Base-by-base conservation (phyloP, 176 grass and related monocot genomes). In the Eleusine indica region DNA sequence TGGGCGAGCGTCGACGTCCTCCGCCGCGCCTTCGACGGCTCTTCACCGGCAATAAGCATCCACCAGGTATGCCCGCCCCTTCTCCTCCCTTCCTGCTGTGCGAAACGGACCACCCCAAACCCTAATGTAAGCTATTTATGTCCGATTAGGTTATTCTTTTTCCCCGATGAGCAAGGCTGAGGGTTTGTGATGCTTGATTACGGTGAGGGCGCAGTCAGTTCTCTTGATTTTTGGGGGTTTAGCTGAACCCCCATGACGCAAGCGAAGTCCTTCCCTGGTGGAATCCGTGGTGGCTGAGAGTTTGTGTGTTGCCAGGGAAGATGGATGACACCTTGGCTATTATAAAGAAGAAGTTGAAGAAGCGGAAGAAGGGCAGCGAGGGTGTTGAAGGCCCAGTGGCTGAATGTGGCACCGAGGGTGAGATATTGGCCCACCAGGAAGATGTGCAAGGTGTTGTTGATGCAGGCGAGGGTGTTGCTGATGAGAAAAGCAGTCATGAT, bases 301-400 rank as follows among this genome's bases (percentile, higher is more conserved):
- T 22, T 25, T 60, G 57, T n/a, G 57, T 30, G 61, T 29, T 29
- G 22, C 61, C 78, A 58, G 86, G 89, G 30, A 89, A 90, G 89
- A 94, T 99, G 81, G 86, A 94, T 75, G 91, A 99, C 70, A 99
- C 96, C 80, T 88, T 99, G 86, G 93, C 96, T 52, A 78, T 61
- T 9, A 96, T 99, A 86, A 94, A 51, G 87, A 96, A 92, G 85
- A 99, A 94, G 71, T 54, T 99, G 85, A 96, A 87, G 87, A 81
- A 88, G 60, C 93, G 86, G 65, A 99, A 94, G 89, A 96, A 77
- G 86, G 91, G 41, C 47, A 94, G 91, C 17, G 81, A 61, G 11
- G 51, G 37, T 4, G 43, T 48, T 90, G 81, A 37, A 28, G 64
- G 12, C 39, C 77, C 25, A 7, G 79, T 67, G 47, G 52, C 67